Evolutionary conservation across 2,329 filamentous ascomycete species (phyloP).

Genomic region (Fusarium udum): DNA sequence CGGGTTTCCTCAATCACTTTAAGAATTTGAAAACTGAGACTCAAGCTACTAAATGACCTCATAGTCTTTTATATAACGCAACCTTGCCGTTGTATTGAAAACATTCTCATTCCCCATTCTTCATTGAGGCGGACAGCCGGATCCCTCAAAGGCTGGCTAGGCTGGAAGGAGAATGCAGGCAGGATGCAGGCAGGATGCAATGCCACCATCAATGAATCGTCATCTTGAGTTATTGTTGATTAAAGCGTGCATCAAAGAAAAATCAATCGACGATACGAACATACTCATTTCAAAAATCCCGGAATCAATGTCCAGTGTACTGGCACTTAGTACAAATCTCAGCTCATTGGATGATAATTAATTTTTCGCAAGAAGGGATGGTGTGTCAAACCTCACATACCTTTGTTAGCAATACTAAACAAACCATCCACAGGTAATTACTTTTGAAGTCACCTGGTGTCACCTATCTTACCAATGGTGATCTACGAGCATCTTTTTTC

Average conservation of each 20-base stretch:
- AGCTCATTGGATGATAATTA: background rate
- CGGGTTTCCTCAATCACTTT: background rate
- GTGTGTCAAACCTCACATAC: background rate
- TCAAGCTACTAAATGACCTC: background rate
- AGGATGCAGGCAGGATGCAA: background rate
- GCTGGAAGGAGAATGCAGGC: background rate
- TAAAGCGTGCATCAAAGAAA: background rate
- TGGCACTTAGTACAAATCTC: background rate
- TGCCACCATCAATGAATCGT: constrained; percentile 21
- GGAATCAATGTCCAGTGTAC: background rate
- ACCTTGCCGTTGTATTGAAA: background rate
- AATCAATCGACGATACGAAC: background rate
- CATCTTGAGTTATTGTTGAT: constrained; percentile 5
- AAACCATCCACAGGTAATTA: background rate
- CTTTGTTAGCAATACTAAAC: background rate
- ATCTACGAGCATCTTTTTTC: background rate
- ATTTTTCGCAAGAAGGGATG: background rate
- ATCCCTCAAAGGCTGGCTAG: background rate
- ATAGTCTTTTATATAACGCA: background rate
- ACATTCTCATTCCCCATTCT: background rate
- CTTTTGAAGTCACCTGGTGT: background rate
- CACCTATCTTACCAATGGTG: background rate
- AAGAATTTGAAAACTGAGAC: background rate
- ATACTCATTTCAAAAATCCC: background rate
- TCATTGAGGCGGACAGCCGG: background rate